Evolutionary conservation across 2,329 filamentous ascomycete species (phyloP), one percentile per base, ranked within the genome.

Genomic region (Paraphoma chrysanthemicola): DNA sequence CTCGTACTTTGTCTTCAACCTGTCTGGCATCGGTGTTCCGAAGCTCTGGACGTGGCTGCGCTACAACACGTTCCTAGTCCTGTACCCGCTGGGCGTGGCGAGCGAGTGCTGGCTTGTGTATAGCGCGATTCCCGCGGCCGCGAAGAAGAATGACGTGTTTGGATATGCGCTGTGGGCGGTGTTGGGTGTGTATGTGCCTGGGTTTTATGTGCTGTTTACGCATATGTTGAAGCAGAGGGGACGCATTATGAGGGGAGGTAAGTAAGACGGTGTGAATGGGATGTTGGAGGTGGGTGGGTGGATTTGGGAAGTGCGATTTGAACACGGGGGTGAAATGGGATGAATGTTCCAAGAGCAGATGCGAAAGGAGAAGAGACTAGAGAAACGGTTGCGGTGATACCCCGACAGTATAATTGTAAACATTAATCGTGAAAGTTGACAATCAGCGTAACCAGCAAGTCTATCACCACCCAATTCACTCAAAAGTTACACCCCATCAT

Each of bases 191-290:
- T 97, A 97, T 77, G 84, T 96, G 44, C 93, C 93, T 44, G 92
- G 81, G 71, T 86, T 91, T 4, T 96, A 95, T 70, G 85, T 96
- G 53, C 79, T 98, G 55, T 98, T 95, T 75, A 92, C 91, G 18
- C 91, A 99, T 78, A 98, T 99, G 95, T 91, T 98, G 83, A 83
- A 84, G 59, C 95, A 99, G 84, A 85, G 94, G 67, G 84, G 86
- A 64, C 96, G 92, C 84, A 86, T 94, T 51, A 81, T 92, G 81
- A 59, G 49, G 50, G 54, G 56, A 42, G 17, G 31, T 16, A 50
- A 17, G 31, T 16, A 16, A 29, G 45, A 3, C 49, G 39, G 43
- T 48, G 54, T 42, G 45, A 29, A 3, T 43, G 3, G 16, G 33
- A 7, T 14, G 3, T 3, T 36, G 10, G 33, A 36, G 3, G 33